Base-by-base conservation (phyloP, 1,284 basidiomycete genomes). In the Wolfiporia cocos region DNA sequence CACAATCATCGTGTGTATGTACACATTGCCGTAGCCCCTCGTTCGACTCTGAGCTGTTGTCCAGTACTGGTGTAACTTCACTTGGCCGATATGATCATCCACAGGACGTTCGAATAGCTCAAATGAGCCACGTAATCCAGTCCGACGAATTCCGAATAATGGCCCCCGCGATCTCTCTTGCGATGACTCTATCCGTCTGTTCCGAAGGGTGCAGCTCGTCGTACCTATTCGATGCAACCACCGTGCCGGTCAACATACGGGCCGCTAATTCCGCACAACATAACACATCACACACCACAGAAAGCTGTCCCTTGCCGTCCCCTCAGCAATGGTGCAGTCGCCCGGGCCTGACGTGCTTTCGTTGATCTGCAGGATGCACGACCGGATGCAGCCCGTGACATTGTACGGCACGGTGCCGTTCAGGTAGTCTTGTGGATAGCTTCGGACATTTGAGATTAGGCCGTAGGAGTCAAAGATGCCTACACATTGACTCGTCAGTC, bases 391-490 rank as follows among this genome's bases (percentile, higher is more conserved):
- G 2, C 74, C 74, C 1, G 73, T 78, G 7, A 71, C 67, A 50
- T 80, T 79, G 39, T 73, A 57, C 9, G 76, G 73, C 2, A 66
- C 75, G 2, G 76, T 80, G 12, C 78, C 78, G 43, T 81, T 80
- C 34, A 81, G 56, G 50, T 76, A 81, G 11, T 55, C 48, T 2
- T 60, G 51, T 2, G 78, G 78, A 38, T 69, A 58, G 19, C 62
- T 54, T 45, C 67, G 64, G 61, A 80, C 80, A 51, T 79, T 74
- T 26, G 64, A 54, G 62, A 81, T 78, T 10, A 79, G 61, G 6
- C 60, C 55, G 52, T 77, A 67, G 1, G 73, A 74, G 53, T 78
- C 74, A 51, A 78, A 78, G 9, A 74, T 53, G 4, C 67, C 73
- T 76, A 36, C 49, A 57, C 53, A 52, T 55, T 28, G 12, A 12